Percentiles rank a stretch among this genome's conserved stretches.
These are phyloP conservation scores for Delonix regia DNA, from an alignment of 306 rosid genomes.

Conservation along the genomic window DNA sequence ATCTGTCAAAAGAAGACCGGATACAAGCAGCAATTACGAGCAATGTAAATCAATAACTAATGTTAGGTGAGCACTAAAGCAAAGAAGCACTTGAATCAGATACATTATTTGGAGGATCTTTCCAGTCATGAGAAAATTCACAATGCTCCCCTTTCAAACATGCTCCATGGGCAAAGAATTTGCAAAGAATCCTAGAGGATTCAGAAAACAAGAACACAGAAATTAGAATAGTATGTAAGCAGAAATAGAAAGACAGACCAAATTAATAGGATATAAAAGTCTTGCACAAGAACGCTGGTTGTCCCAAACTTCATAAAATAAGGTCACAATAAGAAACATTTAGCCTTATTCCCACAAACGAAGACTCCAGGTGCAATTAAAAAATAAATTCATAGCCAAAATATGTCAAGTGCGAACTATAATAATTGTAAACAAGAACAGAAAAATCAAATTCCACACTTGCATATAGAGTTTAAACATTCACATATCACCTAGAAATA, in stretches of 20 bases:
- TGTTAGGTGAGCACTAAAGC: conserved; percentile 9
- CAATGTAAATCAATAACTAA: conserved; percentile 20
- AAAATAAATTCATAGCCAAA: conserved; percentile 15
- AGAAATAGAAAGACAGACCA: conserved; percentile 17
- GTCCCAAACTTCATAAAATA: conserved; percentile 27
- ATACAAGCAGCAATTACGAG: conserved; percentile 27
- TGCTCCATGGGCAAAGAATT: conserved; percentile 96
- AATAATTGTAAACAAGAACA: conserved; percentile 17
- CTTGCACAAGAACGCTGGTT: background rate
- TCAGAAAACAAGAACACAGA: conserved; percentile 25
- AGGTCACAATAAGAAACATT: conserved; percentile 17
- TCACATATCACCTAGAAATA: conserved; percentile 6
- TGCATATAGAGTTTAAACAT: background rate
- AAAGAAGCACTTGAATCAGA: conserved; percentile 31
- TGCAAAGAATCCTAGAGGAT: conserved; percentile 80
- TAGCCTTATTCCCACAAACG: conserved; percentile 1
- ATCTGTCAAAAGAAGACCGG: conserved; percentile 50
- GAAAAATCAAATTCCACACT: conserved; percentile 22
- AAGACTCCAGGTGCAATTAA: conserved; percentile 8
- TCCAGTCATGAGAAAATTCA: conserved; percentile 96
- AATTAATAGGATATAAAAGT: conserved; percentile 4
- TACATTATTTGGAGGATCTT: conserved; percentile 84
- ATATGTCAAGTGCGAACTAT: background rate
- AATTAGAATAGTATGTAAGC: conserved; percentile 12
- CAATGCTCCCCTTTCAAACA: conserved; percentile 98